Conservation (phyloP, 2,329 filamentous ascomycete genomes). For the Microascus cirrosus region DNA sequence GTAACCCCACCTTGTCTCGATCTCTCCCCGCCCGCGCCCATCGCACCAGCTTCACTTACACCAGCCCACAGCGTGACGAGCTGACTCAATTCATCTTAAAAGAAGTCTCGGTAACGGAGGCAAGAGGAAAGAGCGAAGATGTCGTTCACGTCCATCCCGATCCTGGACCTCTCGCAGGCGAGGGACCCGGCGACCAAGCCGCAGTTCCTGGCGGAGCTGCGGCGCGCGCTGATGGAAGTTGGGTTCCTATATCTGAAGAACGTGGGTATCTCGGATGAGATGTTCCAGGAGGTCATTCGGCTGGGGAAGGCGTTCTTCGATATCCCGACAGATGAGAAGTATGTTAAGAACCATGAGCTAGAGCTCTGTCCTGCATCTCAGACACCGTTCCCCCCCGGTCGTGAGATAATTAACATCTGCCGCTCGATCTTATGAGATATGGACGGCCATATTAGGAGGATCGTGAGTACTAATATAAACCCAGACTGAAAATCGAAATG, state of each 20-base stretch:
- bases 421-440: background rate
- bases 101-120: no score
- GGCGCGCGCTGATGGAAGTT: constrained; percentile 71
- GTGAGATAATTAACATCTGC: background rate
- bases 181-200: constrained; percentile 55
- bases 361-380: background rate
- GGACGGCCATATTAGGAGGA: background rate
- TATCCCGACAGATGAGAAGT: constrained; percentile 66
- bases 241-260: constrained; percentile 82
- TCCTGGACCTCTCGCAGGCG: constrained; percentile 64
- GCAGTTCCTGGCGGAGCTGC: constrained; percentile 58
- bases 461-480: background rate
- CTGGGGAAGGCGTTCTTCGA: constrained; percentile 69
- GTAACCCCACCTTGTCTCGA: background rate
- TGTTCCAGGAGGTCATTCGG: constrained; percentile 54
- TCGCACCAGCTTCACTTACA: background rate
- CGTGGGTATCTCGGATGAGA: constrained; percentile 55
- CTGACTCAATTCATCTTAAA: no score
- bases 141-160: constrained; percentile 66
- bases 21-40: background rate
- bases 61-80: background rate
- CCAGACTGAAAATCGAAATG: constrained; percentile 57
- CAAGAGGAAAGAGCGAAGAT: constrained; percentile 20
- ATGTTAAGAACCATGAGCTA: constrained; percentile 11
- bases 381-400: background rate